A percentile compares a stretch with the other conserved stretches of the same genome.
Conservation (phyloP, 2,329 filamentous ascomycete species). For the Botrytis hyacinthi region DNA sequence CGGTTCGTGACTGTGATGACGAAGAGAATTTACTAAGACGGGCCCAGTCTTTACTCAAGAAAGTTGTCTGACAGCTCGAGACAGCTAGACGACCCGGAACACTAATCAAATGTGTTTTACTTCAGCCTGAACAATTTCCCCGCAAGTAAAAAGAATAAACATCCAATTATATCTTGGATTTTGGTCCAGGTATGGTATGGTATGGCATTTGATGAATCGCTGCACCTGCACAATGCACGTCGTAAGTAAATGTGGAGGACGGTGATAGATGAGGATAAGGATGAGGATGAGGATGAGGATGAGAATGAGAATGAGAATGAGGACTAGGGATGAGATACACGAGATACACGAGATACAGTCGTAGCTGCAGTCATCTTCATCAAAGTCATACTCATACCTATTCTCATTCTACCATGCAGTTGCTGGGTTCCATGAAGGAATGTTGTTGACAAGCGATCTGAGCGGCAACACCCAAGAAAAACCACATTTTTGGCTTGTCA, state of each 20-base stretch:
- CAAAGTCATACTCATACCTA: not conserved
- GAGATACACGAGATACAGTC: not conserved
- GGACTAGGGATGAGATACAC: not conserved
- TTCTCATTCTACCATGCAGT: not conserved
- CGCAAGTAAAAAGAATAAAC: not conserved
- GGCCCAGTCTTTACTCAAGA: not conserved
- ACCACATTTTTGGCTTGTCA: not conserved
- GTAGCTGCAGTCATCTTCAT: not conserved
- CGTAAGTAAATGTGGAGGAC: no score
- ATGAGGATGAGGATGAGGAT: no score
- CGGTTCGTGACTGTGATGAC: not conserved
- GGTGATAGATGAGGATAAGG: not conserved
- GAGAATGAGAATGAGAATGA: no score
- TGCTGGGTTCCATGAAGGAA: not conserved
- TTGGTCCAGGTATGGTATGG: no score
- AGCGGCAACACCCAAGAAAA: not conserved
- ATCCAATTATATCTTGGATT: not conserved
- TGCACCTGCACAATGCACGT: not conserved
- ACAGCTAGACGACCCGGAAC: not conserved
- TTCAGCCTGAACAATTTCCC: constrained; percentile 4
- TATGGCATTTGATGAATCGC: not conserved
- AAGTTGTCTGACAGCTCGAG: not conserved
- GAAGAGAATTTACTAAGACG: not conserved
- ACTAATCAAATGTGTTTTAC: not conserved
- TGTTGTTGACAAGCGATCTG: not conserved